These are phyloP conservation scores for Alternaria infectoria DNA, from an alignment of 2,329 filamentous ascomycete species.

Conservation along the genomic window DNA sequence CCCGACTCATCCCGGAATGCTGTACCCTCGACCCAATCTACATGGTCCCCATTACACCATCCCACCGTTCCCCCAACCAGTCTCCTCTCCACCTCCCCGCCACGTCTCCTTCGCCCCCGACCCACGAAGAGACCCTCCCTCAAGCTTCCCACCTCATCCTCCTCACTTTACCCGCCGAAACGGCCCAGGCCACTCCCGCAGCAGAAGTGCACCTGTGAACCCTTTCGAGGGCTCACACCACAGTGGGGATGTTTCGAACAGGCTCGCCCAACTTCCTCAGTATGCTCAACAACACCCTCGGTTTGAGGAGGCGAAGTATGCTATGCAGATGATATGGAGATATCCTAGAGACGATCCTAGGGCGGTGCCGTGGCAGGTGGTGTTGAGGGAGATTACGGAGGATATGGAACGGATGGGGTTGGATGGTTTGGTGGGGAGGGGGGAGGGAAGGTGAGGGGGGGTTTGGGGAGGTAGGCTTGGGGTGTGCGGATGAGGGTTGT, in stretches of 20 bases:
- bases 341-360: neutral
- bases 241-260: neutral
- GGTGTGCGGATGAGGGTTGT: neutral
- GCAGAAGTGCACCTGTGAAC: neutral
- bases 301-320: neutral
- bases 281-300: neutral
- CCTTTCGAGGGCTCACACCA: neutral
- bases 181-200: neutral
- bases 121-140: neutral
- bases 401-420: neutral
- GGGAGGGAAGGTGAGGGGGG: neutral
- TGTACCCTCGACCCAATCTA: neutral
- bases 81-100: neutral
- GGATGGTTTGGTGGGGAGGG: neutral
- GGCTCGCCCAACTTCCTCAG: neutral
- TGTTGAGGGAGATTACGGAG: neutral
- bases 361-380: neutral
- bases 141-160: neutral
- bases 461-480: neutral
- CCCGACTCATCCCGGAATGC: neutral
- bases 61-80: neutral
- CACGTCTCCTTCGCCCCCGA: neutral
- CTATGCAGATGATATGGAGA: neutral
- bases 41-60: too few relatives aligned
- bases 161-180: neutral